Conservation (phyloP, 805 yeast genomes). For the Phaffomyces opuntiae region DNA sequence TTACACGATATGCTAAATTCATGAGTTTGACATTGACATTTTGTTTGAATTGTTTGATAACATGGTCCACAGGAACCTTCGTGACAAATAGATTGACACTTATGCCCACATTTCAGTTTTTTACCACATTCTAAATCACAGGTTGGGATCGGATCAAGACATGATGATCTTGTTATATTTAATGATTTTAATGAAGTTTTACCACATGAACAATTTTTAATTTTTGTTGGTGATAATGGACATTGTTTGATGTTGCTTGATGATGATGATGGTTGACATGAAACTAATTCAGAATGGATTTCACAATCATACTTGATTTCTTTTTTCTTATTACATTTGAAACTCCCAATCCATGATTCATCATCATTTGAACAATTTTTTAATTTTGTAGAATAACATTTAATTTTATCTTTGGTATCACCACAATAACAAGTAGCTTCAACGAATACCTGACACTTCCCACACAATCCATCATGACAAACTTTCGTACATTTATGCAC, state of each 20-base stretch:
- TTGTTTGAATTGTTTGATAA: conserved; percentile 38
- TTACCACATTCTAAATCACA: conserved; percentile 65
- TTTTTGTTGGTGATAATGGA: conserved; percentile 50
- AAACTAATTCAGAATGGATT: conserved; percentile 49
- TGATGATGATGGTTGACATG: conserved; percentile 26
- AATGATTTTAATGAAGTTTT: conserved; percentile 40
- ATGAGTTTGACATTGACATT: conserved; percentile 58
- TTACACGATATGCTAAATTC: conserved; percentile 58
- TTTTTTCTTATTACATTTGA: conserved; percentile 39
- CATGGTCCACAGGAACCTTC: conserved; percentile 73
- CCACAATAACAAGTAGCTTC: conserved; percentile 73
- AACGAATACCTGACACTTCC: conserved; percentile 50
- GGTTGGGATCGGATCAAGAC: conserved; percentile 75
- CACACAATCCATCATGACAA: conserved; percentile 85
- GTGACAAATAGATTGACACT: conserved; percentile 68
- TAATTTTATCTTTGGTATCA: conserved; percentile 32
- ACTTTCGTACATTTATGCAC: conserved; percentile 52
- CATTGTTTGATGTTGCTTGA: conserved; percentile 34
- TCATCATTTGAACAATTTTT: conserved; percentile 23
- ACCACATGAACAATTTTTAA: conserved; percentile 79
- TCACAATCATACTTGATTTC: conserved; percentile 55
- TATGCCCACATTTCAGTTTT: conserved; percentile 65
- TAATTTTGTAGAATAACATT: conserved; percentile 40
- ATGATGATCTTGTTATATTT: conserved; percentile 38
- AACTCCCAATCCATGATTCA: conserved; percentile 36